A percentile compares a stretch with the other conserved stretches of the same genome.
Evolutionary conservation across 257 asterid genomes (phyloP).

Genomic region (Lantana camara): DNA sequence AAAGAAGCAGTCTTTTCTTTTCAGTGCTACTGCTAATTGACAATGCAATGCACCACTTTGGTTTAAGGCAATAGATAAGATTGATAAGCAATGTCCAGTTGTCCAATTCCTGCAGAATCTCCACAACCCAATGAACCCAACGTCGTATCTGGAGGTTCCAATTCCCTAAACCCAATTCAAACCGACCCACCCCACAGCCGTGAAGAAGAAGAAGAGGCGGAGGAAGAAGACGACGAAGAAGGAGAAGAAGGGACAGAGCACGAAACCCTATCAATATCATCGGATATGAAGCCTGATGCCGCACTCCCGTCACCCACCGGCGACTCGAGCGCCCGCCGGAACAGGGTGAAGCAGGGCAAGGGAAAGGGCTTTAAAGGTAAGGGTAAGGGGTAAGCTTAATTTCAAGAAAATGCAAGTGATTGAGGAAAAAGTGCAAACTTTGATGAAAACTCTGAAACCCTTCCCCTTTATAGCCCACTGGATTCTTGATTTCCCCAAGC

Average conservation of each 20-base stretch:
- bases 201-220: constrained; percentile 28
- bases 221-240: constrained; percentile 36
- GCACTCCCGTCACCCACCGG: constrained; percentile 36
- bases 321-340: constrained; percentile 8
- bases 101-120: constrained; percentile 12
- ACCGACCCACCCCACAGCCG: no score
- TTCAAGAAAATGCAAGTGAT: constrained; percentile 54
- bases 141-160: constrained; percentile 8
- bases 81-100: constrained; percentile 26
- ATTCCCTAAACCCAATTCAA: constrained; percentile 26
- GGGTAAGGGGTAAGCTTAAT: constrained; percentile 33
- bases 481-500: constrained; percentile 47
- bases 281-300: constrained; percentile 28
- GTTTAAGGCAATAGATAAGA: background rate
- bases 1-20: background rate
- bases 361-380: constrained; percentile 39
- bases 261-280: constrained; percentile 31
- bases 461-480: constrained; percentile 61
- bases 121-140: constrained; percentile 25
- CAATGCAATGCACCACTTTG: background rate
- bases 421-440: constrained; percentile 49
- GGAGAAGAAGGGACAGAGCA: constrained; percentile 14
- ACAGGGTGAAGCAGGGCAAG: constrained; percentile 41
- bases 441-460: constrained; percentile 55
- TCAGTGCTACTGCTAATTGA: no score